Conservation (phyloP, 768 basidiomycete species). For the Cytidiella melzeri region DNA sequence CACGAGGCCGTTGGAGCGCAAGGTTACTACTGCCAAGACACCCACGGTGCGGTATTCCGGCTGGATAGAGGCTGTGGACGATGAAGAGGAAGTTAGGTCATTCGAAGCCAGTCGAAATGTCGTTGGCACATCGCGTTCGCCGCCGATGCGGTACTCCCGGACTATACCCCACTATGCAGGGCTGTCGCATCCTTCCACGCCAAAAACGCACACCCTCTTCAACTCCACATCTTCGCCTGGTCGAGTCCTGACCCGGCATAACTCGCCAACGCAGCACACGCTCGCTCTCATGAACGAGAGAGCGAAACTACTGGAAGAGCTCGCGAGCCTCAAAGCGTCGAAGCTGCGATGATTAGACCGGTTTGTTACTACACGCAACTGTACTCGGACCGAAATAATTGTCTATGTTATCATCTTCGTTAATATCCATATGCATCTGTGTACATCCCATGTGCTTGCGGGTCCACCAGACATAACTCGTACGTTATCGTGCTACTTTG, state of each 20-base stretch:
- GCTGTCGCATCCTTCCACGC: not conserved
- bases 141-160: slow-evolving; percentile 2
- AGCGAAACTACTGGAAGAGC: slow-evolving; percentile 45
- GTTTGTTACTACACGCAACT: too few relatives aligned
- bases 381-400: too few relatives aligned
- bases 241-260: slow-evolving; percentile 27
- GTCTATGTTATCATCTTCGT: too few relatives aligned
- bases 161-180: not conserved
- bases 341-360: too few relatives aligned
- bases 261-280: slow-evolving; percentile 38
- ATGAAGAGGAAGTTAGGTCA: slow-evolving; percentile 42
- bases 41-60: slow-evolving; percentile 42
- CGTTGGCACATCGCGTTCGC: not conserved
- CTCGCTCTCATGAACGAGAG: slow-evolving; percentile 52
- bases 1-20: slow-evolving; percentile 3
- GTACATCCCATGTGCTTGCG: too few relatives aligned
- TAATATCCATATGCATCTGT: too few relatives aligned
- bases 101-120: slow-evolving; percentile 32
- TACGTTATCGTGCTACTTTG: too few relatives aligned
- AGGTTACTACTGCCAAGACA: slow-evolving; percentile 13
- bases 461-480: too few relatives aligned
- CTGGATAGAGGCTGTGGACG: slow-evolving; percentile 49
- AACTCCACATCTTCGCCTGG: not conserved
- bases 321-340: slow-evolving; percentile 37
- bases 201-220: not conserved